Conservation (phyloP, 1,139 yeast species). For the Saccharomyces pastorianus region DNA sequence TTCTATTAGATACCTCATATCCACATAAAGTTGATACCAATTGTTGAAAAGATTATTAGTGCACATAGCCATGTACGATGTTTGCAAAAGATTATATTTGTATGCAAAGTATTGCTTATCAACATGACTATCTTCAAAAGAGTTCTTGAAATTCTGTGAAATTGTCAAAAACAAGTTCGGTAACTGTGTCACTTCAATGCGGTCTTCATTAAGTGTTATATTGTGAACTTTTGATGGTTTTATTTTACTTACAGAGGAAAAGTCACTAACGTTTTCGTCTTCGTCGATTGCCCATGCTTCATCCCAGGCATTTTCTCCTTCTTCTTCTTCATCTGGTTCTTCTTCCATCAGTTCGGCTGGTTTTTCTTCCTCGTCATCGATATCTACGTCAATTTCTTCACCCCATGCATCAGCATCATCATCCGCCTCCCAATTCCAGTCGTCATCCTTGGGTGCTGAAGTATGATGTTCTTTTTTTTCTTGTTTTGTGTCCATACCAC, state of each 20-base stretch:
- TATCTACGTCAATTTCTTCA: slow-evolving; percentile 20
- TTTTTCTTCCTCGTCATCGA: slow-evolving; percentile 11
- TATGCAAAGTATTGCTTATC: slow-evolving; percentile 16
- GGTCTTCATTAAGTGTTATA: background rate
- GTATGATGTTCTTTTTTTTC: background rate
- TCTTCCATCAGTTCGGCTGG: background rate
- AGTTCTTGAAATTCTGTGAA: slow-evolving; percentile 11
- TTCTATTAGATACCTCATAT: slow-evolving; percentile 16
- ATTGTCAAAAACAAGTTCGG: slow-evolving; percentile 13
- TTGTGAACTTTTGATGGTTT: background rate
- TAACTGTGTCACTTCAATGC: slow-evolving; percentile 14
- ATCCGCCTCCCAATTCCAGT: slow-evolving; percentile 23
- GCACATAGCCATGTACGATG: slow-evolving; percentile 24
- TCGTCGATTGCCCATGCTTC: slow-evolving; percentile 27
- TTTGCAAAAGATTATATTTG: slow-evolving; percentile 26
- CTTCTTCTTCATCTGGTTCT: slow-evolving; percentile 2
- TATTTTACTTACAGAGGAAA: background rate
- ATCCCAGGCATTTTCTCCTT: slow-evolving; percentile 21
- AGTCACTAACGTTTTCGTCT: slow-evolving; percentile 9
- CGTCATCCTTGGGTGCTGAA: slow-evolving; percentile 5
- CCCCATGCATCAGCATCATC: slow-evolving; percentile 15
- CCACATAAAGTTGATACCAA: slow-evolving; percentile 28
- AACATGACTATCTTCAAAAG: slow-evolving; percentile 12
- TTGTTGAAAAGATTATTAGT: slow-evolving; percentile 14
- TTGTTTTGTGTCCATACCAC: slow-evolving; percentile 4